Evolutionary conservation across 805 yeast genomes (phyloP).

Genomic region (Clavispora vitiphila): DNA sequence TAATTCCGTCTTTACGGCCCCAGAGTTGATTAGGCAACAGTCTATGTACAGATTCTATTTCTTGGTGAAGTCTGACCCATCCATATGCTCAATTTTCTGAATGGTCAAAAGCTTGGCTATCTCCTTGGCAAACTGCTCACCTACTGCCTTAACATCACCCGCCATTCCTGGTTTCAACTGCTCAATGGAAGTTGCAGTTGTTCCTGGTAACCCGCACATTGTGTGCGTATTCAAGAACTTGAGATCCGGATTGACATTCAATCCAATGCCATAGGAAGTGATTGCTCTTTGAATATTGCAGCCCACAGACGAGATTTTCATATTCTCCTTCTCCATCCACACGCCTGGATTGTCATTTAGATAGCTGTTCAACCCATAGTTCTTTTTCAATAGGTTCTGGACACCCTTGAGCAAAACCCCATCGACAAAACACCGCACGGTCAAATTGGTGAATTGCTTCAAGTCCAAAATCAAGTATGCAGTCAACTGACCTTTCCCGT

Average conservation of each 20-base stretch:
- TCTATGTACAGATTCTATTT: background rate
- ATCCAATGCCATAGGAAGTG: slow-evolving; percentile 85
- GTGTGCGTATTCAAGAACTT: slow-evolving; percentile 63
- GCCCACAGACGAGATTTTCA: slow-evolving; percentile 85
- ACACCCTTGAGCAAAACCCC: slow-evolving; percentile 55
- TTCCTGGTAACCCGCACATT: slow-evolving; percentile 80
- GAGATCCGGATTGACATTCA: slow-evolving; percentile 73
- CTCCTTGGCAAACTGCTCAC: slow-evolving; percentile 31
- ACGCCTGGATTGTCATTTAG: slow-evolving; percentile 80
- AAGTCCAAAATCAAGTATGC: slow-evolving; percentile 71
- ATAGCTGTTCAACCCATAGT: slow-evolving; percentile 40
- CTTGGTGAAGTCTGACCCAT: slow-evolving; percentile 22
- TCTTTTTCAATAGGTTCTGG: slow-evolving; percentile 39
- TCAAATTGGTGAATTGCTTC: slow-evolving; percentile 48
- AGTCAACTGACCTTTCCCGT: slow-evolving; percentile 93
- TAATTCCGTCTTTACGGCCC: slow-evolving; percentile 10
- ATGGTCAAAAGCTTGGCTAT: slow-evolving; percentile 31
- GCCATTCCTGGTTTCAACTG: slow-evolving; percentile 13
- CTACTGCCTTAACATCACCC: slow-evolving; percentile 21
- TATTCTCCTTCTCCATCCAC: slow-evolving; percentile 52
- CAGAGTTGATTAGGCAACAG: background rate
- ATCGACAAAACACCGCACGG: slow-evolving; percentile 61
- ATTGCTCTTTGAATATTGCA: slow-evolving; percentile 78
- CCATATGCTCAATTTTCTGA: slow-evolving; percentile 30
- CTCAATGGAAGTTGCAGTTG: slow-evolving; percentile 33